phyloP scores from a whole-genome alignment of 768 basidiomycete genomes.

The Hericium alpestre region DNA sequence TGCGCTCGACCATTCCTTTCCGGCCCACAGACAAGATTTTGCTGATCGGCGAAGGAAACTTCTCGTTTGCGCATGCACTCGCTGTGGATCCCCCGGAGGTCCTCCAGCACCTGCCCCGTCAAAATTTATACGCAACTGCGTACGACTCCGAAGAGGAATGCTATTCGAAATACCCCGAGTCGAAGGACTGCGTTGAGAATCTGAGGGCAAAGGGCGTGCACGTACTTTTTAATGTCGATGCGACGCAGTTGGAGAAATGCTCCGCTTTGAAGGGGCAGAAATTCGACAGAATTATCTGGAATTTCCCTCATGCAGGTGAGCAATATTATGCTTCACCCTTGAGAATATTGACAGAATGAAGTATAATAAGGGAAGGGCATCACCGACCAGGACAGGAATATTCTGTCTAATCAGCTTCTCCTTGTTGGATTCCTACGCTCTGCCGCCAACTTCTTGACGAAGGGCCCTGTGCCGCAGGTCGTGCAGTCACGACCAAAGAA shows the following conservation, averaged over 20 bases:
- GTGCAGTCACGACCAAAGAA: constrained; percentile 34
- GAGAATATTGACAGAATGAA: constrained; percentile 3
- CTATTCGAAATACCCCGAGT: constrained; percentile 74
- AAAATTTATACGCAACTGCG: constrained; percentile 75
- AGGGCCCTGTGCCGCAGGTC: constrained; percentile 43
- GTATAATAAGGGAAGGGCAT: constrained; percentile 64
- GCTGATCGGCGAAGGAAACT: constrained; percentile 89
- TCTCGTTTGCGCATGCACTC: constrained; percentile 80
- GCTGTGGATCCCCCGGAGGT: constrained; percentile 34
- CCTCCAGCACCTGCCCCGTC: constrained; percentile 43
- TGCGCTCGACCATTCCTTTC: constrained; percentile 54
- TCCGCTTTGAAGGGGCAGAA: constrained; percentile 44
- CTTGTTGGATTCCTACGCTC: constrained; percentile 76
- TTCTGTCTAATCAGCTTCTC: constrained; percentile 78
- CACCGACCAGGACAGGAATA: constrained; percentile 87
- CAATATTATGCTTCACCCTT: not conserved
- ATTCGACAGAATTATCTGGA: constrained; percentile 83
- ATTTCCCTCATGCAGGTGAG: constrained; percentile 93
- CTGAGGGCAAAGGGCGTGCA: constrained; percentile 51
- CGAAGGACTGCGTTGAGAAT: constrained; percentile 42
- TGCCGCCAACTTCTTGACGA: constrained; percentile 46
- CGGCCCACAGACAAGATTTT: constrained; percentile 53
- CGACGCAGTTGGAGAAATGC: constrained; percentile 58
- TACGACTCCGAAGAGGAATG: constrained; percentile 74
- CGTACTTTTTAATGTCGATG: constrained; percentile 78